A percentile compares a stretch with the other conserved stretches of the same genome.
These are phyloP conservation scores for Pythium grandisporangium DNA, from an alignment of 352 stramenopile species.

Conservation along the genomic window DNA sequence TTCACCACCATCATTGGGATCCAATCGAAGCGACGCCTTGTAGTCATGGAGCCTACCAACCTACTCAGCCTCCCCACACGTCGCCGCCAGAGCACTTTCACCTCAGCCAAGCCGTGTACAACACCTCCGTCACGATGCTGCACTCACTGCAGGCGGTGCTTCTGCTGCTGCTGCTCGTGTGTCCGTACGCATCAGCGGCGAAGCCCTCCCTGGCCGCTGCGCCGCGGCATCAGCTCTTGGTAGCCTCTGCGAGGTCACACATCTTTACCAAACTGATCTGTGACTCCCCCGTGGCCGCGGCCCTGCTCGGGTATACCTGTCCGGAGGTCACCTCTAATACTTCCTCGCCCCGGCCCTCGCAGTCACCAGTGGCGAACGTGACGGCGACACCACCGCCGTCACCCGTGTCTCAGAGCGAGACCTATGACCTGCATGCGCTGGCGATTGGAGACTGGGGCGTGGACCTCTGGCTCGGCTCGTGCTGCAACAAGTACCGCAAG, in stretches of 20 bases:
- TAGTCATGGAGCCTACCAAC: too few relatives aligned
- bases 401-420: slow-evolving; percentile 22
- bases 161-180: too few relatives aligned
- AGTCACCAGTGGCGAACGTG: neutral
- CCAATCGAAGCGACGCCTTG: too few relatives aligned
- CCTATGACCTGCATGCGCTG: slow-evolving; percentile 47
- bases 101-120: too few relatives aligned
- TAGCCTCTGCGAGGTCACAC: slow-evolving; percentile 9
- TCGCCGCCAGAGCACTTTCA: too few relatives aligned
- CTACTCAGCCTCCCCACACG: too few relatives aligned
- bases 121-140: too few relatives aligned
- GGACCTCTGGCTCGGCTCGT: slow-evolving; percentile 50
- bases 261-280: slow-evolving; percentile 36
- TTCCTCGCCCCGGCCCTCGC: neutral
- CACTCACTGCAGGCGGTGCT: too few relatives aligned
- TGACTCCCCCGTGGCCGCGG: slow-evolving; percentile 18
- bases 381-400: slow-evolving; percentile 9
- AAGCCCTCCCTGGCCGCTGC: neutral
- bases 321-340: neutral
- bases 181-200: too few relatives aligned
- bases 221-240: too few relatives aligned
- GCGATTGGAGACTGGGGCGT: slow-evolving; percentile 67
- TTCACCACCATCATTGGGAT: too few relatives aligned
- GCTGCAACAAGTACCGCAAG: slow-evolving; percentile 62
- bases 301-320: slow-evolving; percentile 41